Base-by-base conservation (phyloP, 2,329 filamentous ascomycete species). In the Fusarium hainanense region DNA sequence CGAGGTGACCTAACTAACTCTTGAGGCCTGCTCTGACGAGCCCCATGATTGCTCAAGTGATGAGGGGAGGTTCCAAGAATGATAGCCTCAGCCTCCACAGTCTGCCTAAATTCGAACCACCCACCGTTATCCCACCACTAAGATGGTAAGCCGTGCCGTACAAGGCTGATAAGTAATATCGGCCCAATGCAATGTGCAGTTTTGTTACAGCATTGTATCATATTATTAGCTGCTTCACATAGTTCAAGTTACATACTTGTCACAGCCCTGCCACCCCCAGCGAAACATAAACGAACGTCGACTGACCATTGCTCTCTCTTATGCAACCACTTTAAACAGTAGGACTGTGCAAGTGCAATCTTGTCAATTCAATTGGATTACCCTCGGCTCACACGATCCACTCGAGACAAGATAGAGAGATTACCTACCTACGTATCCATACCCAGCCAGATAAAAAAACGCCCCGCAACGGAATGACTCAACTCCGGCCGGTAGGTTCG, bases 41-140 rank as follows among this genome's bases (percentile, higher is more conserved):
- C 57, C 67, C 47, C 55, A 55, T 67, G 44, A 70, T 71, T 71
- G 42, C 40, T 34, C 20, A 14, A 57, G 52, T 42, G 48, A 69
- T 54, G 58, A 55, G 28, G 52, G 48, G 61, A 60, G 34, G 21
- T 61, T 61, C 43, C 32, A 59, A 66, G 42, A 67, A 48, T 64
- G 56, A 62, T 37, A 58, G 18, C 60, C 64, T 62, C 60, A 71
- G 67, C 68, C 68, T 63, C 68, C 68, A 71, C 50, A 44, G 52
- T 66, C 65, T 71, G 68, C 68, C 68, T 69, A 71, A 69, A 58
- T 65, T 49, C 68, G 54, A 56, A 69, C 63, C 68, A 56, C 55
- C 21, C 54, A 47, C 43, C 42, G 42, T 50, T 43, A 55, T 51
- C 51, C 54, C 62, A 62, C 62, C 52, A 68, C 21, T 66, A n/a